Percentiles rank a stretch among this genome's conserved stretches.
These are phyloP conservation scores for Lachnum nothofagi DNA, from an alignment of 2,329 filamentous ascomycete genomes.

Conservation along the genomic window DNA sequence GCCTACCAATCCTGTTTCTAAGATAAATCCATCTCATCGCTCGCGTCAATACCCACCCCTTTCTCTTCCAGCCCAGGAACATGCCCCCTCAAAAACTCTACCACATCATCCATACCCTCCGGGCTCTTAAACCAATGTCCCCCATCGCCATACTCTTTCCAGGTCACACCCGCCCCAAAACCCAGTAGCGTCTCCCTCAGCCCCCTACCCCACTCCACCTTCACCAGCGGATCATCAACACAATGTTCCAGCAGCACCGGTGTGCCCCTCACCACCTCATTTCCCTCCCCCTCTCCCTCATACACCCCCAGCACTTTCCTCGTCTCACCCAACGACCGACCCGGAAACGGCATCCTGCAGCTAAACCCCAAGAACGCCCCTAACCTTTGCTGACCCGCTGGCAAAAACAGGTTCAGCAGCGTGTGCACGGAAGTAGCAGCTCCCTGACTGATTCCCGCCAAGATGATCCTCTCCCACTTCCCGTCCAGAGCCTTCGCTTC, in stretches of 20 bases:
- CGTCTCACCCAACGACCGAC: not conserved
- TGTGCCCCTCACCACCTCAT: not conserved
- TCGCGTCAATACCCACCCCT: too few relatives aligned
- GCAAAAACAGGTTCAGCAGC: not conserved
- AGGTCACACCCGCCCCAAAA: not conserved
- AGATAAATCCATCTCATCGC: too few relatives aligned
- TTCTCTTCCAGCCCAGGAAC: too few relatives aligned
- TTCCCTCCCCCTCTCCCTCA: not conserved
- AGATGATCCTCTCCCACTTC: constrained; percentile 36
- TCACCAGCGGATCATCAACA: not conserved
- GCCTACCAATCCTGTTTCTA: too few relatives aligned
- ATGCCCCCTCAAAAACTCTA: too few relatives aligned
- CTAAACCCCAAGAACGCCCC: not conserved
- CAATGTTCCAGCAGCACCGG: not conserved
- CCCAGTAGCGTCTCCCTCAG: not conserved
- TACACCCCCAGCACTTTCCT: not conserved
- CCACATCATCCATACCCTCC: not conserved
- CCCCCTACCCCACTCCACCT: not conserved
- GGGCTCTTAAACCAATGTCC: not conserved
- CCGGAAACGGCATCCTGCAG: not conserved
- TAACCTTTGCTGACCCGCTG: not conserved
- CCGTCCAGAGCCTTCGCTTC: not conserved
- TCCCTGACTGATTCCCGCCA: constrained; percentile 44
- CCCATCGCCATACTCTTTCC: not conserved
- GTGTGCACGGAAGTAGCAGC: not conserved